Percentiles rank a stretch among this genome's conserved stretches.
phyloP scores from a whole-genome alignment of 106 monocot species.

The Dactylorhiza incarnata region DNA sequence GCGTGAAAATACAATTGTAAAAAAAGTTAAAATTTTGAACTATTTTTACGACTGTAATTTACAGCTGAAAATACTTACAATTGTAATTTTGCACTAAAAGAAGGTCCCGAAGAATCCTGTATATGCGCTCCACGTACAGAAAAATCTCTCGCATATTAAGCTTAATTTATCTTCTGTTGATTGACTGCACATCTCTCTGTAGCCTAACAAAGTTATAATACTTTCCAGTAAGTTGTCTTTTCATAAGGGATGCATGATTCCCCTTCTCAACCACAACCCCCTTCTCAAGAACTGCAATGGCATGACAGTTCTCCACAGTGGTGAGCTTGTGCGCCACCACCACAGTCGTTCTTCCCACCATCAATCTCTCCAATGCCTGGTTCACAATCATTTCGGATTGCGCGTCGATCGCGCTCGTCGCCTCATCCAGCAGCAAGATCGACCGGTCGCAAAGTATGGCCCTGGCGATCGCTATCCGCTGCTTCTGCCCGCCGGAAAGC shows the following conservation, averaged over 20 bases:
- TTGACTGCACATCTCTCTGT: not conserved
- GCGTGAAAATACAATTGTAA: too few relatives aligned
- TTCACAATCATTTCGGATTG: not conserved
- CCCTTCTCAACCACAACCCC: not conserved
- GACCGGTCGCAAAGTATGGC: not conserved
- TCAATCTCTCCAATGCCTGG: not conserved
- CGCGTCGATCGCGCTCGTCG: not conserved
- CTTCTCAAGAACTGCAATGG: not conserved
- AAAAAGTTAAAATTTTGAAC: too few relatives aligned
- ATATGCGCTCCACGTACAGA: too few relatives aligned
- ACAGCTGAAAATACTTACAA: too few relatives aligned
- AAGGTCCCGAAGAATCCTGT: too few relatives aligned
- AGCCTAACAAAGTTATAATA: not conserved
- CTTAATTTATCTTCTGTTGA: not conserved
- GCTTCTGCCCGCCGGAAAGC: conserved; percentile 6
- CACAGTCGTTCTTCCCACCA: not conserved
- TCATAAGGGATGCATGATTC: not conserved
- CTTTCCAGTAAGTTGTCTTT: not conserved
- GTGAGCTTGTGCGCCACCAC: not conserved
- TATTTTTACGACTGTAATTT: too few relatives aligned
- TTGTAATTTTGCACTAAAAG: too few relatives aligned
- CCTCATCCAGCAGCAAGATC: not conserved
- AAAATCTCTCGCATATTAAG: too few relatives aligned
- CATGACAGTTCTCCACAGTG: not conserved
- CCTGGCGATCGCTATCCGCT: not conserved